phyloP scores from a whole-genome alignment of 1,284 basidiomycete species.

The Macrocystidia cucumis region DNA sequence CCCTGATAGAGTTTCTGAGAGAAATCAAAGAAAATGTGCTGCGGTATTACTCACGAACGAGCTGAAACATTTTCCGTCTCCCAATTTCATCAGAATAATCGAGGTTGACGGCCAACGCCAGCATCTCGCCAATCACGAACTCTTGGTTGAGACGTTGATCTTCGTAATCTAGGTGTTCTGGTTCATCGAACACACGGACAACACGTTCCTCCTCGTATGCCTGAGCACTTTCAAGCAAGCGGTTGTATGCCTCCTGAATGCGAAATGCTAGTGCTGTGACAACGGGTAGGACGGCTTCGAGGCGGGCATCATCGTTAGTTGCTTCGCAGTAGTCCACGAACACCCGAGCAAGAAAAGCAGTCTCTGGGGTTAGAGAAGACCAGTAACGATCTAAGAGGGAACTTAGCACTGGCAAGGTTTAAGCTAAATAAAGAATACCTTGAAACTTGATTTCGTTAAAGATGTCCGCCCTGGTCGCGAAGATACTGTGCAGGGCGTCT shows the following conservation, averaged over 20 bases:
- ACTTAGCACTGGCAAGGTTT: background rate
- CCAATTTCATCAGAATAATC: conserved; percentile 96
- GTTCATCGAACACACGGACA: conserved; percentile 28
- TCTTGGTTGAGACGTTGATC: conserved; percentile 39
- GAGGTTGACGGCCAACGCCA: conserved; percentile 74
- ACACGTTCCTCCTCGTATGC: conserved; percentile 25
- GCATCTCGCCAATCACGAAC: conserved; percentile 65
- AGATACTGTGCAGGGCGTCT: conserved; percentile 29
- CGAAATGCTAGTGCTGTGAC: conserved; percentile 81
- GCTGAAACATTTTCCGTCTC: conserved; percentile 82
- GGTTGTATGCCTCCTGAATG: conserved; percentile 71
- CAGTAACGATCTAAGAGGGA: conserved; percentile 58
- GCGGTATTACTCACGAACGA: conserved; percentile 56
- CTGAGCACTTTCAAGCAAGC: conserved; percentile 38
- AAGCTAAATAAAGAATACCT: conserved; percentile 33
- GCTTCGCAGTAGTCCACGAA: conserved; percentile 77
- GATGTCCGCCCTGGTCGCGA: conserved; percentile 25
- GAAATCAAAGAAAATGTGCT: conserved; percentile 2
- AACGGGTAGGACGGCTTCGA: conserved; percentile 69
- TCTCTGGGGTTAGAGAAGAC: conserved; percentile 67
- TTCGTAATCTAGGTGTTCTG: conserved; percentile 28
- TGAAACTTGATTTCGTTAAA: conserved; percentile 62
- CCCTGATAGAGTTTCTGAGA: conserved; percentile 28
- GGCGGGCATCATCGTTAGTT: conserved; percentile 59
- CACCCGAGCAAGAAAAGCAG: conserved; percentile 77